phyloP scores from a whole-genome alignment of 23 red algal species.

The Agarophyton chilense region DNA sequence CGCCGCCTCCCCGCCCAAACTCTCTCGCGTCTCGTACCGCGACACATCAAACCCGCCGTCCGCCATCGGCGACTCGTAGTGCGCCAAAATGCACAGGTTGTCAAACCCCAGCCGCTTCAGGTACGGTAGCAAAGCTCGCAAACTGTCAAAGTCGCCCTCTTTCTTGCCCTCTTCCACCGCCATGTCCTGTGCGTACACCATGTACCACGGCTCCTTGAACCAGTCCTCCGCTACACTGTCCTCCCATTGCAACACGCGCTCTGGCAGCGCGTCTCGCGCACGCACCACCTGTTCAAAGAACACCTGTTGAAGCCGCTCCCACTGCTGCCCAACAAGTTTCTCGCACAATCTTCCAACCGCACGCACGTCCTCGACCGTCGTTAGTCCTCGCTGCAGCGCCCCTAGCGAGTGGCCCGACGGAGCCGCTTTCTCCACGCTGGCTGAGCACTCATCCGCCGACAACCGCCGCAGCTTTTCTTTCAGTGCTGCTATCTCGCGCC shows the following conservation, averaged over 20 bases:
- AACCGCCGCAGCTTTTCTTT: not conserved
- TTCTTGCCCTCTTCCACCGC: slow-evolving; percentile 47
- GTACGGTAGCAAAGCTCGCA: slow-evolving; percentile 78
- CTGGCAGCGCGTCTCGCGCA: slow-evolving; percentile 39
- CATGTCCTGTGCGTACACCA: slow-evolving; percentile 82
- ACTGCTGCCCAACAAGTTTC: slow-evolving; percentile 4
- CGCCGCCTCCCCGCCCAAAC: slow-evolving; percentile 75
- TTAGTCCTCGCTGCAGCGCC: not conserved
- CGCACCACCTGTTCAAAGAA: slow-evolving; percentile 67
- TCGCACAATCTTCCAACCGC: not conserved
- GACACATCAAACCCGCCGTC: slow-evolving; percentile 93
- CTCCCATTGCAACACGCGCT: slow-evolving; percentile 47
- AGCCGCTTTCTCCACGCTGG: not conserved
- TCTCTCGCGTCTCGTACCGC: slow-evolving; percentile 54
- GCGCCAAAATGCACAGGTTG: slow-evolving; percentile 88
- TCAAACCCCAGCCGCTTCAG: slow-evolving; percentile 76
- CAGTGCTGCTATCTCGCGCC: not conserved
- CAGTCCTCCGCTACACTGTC: slow-evolving; percentile 67
- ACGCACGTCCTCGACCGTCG: slow-evolving; percentile 15
- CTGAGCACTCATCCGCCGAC: not conserved
- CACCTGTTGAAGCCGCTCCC: slow-evolving; percentile 44
- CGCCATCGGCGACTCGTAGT: slow-evolving; percentile 85
- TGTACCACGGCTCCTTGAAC: slow-evolving; percentile 97
- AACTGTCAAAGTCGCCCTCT: slow-evolving; percentile 55
- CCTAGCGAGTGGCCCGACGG: not conserved